A percentile compares a stretch with the other conserved stretches of the same genome.
These are phyloP conservation scores for Metschnikowia lunata DNA, from an alignment of 805 yeast species.

Conservation along the genomic window DNA sequence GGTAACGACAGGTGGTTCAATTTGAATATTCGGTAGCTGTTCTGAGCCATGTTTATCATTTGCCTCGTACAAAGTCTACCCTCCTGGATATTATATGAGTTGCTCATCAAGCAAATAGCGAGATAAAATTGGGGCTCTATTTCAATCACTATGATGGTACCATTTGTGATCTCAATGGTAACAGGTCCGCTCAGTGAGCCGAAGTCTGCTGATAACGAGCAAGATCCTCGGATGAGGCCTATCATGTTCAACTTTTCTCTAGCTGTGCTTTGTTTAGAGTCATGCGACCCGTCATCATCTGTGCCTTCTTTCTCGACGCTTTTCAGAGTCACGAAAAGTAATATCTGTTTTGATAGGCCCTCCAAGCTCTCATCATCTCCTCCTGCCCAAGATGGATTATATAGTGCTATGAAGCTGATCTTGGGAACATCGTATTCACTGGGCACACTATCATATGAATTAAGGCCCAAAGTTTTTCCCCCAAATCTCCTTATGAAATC, in stretches of 20 bases:
- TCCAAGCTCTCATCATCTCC: conserved; percentile 26
- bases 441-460: conserved; percentile 3
- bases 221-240: conserved; percentile 36
- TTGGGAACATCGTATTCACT: conserved; percentile 8
- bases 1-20: conserved; percentile 25
- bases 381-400: conserved; percentile 27
- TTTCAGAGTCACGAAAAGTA: conserved; percentile 22
- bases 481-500: conserved; percentile 28
- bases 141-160: conserved; percentile 23
- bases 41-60: conserved; percentile 19
- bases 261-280: too few relatives aligned
- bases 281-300: background rate
- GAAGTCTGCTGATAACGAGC: conserved; percentile 28
- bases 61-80: conserved; percentile 24
- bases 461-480: conserved; percentile 10
- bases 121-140: conserved; percentile 25
- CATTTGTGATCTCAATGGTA: conserved; percentile 24
- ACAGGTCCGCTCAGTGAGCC: conserved; percentile 11
- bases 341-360: conserved; percentile 29
- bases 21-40: conserved; percentile 24
- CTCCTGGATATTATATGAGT: conserved; percentile 10
- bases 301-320: background rate
- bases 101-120: conserved; percentile 24
- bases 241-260: conserved; percentile 27
- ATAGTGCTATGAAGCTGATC: conserved; percentile 25